Conservation (phyloP, 768 basidiomycete species). For the Suillus cothurnatus region DNA sequence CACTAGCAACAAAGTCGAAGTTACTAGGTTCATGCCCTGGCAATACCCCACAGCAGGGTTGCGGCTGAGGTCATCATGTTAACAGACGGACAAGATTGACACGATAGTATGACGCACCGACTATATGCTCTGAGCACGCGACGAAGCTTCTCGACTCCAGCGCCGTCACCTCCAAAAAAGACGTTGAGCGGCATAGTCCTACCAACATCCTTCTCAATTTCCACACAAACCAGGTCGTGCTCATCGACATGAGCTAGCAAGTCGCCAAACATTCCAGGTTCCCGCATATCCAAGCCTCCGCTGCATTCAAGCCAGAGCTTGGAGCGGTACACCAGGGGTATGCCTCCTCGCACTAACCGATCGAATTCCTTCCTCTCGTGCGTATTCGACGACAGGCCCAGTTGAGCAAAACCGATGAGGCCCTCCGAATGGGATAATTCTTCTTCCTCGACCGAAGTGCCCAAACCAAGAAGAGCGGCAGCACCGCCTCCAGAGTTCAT, state of each 20-base stretch:
- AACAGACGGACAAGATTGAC: not conserved
- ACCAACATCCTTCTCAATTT: conserved; percentile 97
- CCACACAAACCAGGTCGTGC: conserved; percentile 54
- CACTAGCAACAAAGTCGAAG: conserved; percentile 90
- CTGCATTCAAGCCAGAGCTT: conserved; percentile 95
- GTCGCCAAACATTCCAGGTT: conserved; percentile 90
- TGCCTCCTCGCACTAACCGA: conserved; percentile 77
- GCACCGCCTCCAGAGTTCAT: conserved; percentile 40
- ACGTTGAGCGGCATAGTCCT: conserved; percentile 92
- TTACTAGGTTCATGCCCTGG: conserved; percentile 94
- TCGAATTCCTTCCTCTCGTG: conserved; percentile 82
- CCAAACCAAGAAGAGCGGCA: conserved; percentile 69
- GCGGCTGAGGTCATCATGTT: conserved; percentile 50
- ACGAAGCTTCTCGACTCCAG: conserved; percentile 88
- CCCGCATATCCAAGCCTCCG: conserved; percentile 87
- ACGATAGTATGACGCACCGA: conserved; percentile 52
- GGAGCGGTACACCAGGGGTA: conserved; percentile 84
- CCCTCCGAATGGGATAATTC: conserved; percentile 84
- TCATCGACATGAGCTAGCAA: conserved; percentile 58
- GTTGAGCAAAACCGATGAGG: conserved; percentile 87
- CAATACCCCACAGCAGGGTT: conserved; percentile 94
- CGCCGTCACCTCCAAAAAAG: conserved; percentile 97
- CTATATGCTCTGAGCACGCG: conserved; percentile 92
- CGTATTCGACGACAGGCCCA: conserved; percentile 69
- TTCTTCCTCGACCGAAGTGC: conserved; percentile 63